A percentile compares a stretch with the other conserved stretches of the same genome.
phyloP scores from a whole-genome alignment of 352 stramenopile genomes.

The Phytophthora tubulina region DNA sequence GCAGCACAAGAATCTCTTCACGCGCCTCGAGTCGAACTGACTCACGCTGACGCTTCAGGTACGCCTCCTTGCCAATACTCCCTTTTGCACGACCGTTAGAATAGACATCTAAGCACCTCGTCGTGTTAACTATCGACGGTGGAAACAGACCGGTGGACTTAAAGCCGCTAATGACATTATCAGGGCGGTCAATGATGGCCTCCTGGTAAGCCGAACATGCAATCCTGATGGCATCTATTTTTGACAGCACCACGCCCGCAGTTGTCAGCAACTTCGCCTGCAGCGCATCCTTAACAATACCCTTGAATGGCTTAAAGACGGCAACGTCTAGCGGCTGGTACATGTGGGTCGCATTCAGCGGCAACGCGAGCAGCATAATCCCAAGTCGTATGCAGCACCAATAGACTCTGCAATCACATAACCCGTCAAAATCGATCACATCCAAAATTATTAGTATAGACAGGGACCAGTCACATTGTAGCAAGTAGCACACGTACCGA shows the following conservation, averaged over 20 bases:
- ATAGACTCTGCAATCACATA: neutral
- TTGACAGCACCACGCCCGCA: neutral
- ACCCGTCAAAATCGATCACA: neutral
- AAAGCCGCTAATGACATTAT: slow-evolving; percentile 24
- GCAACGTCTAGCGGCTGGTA: slow-evolving; percentile 17
- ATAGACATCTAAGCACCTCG: neutral
- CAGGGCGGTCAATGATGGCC: slow-evolving; percentile 8
- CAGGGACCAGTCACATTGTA: neutral
- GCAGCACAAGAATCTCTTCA: neutral
- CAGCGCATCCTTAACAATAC: neutral
- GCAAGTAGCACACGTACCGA: slow-evolving; percentile 4
- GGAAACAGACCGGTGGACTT: slow-evolving; percentile 10
- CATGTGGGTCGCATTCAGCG: slow-evolving; percentile 8
- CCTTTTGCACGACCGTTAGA: neutral
- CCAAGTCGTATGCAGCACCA: neutral
- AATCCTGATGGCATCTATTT: slow-evolving; percentile 12
- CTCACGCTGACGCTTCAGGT: neutral
- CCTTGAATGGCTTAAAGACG: slow-evolving; percentile 18
- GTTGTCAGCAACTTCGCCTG: neutral
- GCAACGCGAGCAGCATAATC: slow-evolving; percentile 6
- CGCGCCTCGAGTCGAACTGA: neutral
- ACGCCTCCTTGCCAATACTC: neutral
- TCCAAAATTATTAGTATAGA: neutral
- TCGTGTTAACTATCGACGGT: slow-evolving; percentile 7
- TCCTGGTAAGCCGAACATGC: slow-evolving; percentile 8